Base-by-base conservation (phyloP, 768 basidiomycete species). In the Mrakia gelida region DNA sequence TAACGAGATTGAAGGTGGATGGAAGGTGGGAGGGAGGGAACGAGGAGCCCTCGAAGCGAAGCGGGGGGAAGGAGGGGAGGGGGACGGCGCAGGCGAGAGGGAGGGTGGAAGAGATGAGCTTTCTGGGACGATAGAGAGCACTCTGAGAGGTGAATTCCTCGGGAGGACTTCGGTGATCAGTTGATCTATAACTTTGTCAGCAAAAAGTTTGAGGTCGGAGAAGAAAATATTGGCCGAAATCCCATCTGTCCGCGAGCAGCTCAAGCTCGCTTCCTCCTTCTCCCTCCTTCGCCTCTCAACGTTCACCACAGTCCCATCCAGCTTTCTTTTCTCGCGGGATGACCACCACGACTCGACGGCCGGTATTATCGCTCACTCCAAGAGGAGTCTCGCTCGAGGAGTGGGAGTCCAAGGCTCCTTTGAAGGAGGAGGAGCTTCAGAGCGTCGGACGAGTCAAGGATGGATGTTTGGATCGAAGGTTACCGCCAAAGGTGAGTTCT, bases 401-500 rank as follows among this genome's bases (percentile, higher is more conserved):
- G 85, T 98, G 95, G 95, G 95, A 97, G 81, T 84, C 89, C 0
- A 91, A 89, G 80, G 89, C 94, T 0, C 92, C 93, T 3, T 84
- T 98, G 43, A 87, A 86, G 43, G 91, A 95, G 65, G 82, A 88
- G 16, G 91, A 92, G 81, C 85, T 88, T 26, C 87, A 87, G 75
- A 94, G 91, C 80, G 87, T 96, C 28, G 86, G 86, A 13, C 83
- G 85, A 13, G 82, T 95, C 67, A 91, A 92, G 82, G 83, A 86
- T 30, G 90, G 89, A 4, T 88, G 87, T 77, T 90, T 91, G 82
- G 84, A 86, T 41, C 84, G 87, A 10, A 89, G 90, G 2, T 82
- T 94, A 26, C 95, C 94, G 1, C 84, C 88, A 38, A 95, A 93
- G 87, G 95, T 95, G 81, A 82, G 80, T 49, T 21, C 18, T 30